These are phyloP conservation scores for Spirogloea muscicola DNA, from an alignment of 139 green algal genomes.

Conservation along the genomic window DNA sequence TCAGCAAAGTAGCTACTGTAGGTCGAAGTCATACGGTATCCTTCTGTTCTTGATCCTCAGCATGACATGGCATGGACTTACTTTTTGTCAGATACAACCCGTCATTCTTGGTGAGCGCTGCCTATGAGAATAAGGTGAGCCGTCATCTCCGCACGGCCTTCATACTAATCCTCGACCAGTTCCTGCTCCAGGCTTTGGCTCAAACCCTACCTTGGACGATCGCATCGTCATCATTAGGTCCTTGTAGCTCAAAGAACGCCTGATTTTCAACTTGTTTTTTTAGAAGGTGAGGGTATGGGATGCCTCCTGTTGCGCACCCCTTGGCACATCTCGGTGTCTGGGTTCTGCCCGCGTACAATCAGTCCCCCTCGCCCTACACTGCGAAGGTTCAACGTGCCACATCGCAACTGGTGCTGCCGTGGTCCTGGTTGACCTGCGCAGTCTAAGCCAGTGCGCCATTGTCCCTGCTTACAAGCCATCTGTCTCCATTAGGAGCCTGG, in stretches of 20 bases:
- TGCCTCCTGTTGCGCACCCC: neutral
- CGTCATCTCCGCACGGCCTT: neutral
- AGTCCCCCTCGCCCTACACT: neutral
- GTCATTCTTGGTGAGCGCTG: neutral
- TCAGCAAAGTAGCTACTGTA: neutral
- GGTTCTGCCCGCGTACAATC: neutral
- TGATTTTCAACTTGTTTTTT: neutral
- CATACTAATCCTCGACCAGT: neutral
- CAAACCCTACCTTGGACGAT: neutral
- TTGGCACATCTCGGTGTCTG: neutral
- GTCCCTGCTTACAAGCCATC: neutral
- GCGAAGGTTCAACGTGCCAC: constrained; percentile 1
- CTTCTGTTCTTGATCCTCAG: neutral
- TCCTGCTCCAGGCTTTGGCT: neutral
- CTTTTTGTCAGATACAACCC: neutral
- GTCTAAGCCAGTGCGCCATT: neutral
- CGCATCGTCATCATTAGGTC: neutral
- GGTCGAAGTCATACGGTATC: neutral
- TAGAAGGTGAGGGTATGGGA: constrained; percentile 7
- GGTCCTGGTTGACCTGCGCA: neutral
- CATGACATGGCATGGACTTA: neutral
- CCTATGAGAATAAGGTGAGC: neutral
- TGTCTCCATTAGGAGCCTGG: neutral
- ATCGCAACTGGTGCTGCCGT: neutral
- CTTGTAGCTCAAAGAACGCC: neutral